Base-by-base conservation (phyloP, 2,329 filamentous ascomycete genomes). In the Exophiala lecanii-corni region DNA sequence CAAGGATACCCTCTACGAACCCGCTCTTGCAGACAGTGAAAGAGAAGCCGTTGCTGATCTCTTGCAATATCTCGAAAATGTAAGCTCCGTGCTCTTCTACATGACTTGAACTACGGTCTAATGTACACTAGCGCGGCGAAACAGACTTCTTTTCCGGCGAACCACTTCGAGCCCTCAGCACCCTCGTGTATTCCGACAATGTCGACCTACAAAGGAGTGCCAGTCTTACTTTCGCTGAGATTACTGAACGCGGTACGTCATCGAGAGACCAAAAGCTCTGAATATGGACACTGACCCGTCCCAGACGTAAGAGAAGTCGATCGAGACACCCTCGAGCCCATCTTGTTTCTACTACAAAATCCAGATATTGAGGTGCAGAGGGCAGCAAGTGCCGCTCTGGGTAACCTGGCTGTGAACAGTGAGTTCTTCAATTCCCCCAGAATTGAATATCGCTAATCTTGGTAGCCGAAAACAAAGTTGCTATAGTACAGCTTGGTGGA, bases 81-180 rank as follows among this genome's bases (percentile, higher is more conserved):
- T 97, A 73, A 53, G 79, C 18, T 23, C 7, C 19, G 9, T 32
- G 3, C 9, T 28, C 13, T 36, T 36, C 30, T 31, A 12, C 47
- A 33, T 23, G 55, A 60, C 45, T 62, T 43, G n/a, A n/a, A n/a
- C n/a, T n/a, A n/a, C n/a, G n/a, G 12, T 25, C 42, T 39, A 46
- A 41, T 18, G 32, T 16, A 37, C 20, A 26, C 48, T 64, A 96
- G 92, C 84, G 92, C 62, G 85, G 83, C 62, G 92, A 98, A 66
- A 97, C 89, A 59, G 91, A 98, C 67, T 98, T 98, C 79, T 98
- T 98, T 70, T 84, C 86, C 26, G 92, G 92, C 67, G 89, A 96
- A 62, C 92, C 92, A 34, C 80, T 98, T 45, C 85, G 86, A 67
- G 91, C 92, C 34, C 73, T 98, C 44, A 96, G 88, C 68, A 98